Percentiles rank a stretch among this genome's conserved stretches.
Conservation (phyloP, 495 filamentous ascomycete species). For the Neohortaea acidophila region DNA sequence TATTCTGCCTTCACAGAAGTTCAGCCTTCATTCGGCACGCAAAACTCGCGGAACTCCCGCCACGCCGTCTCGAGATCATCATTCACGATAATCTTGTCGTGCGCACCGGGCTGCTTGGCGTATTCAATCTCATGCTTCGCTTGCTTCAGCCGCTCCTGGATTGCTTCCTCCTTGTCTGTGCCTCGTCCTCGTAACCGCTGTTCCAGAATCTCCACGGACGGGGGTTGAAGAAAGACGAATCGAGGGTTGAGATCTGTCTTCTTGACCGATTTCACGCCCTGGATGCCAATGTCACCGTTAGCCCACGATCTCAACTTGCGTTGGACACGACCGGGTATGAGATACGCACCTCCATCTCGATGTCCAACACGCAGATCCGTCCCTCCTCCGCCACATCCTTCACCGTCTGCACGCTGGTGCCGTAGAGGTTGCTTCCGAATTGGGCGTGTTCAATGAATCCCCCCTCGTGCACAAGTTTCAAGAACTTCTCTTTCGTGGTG, state of each 20-base stretch:
- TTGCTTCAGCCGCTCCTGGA: slow-evolving; percentile 60
- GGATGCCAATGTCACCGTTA: no score
- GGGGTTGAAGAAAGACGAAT: slow-evolving; percentile 75
- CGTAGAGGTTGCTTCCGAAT: slow-evolving; percentile 81
- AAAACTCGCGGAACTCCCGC: slow-evolving; percentile 38
- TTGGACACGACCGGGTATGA: not conserved
- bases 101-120: slow-evolving; percentile 49
- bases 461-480: slow-evolving; percentile 46
- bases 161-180: slow-evolving; percentile 65
- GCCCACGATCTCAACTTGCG: no score
- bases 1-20: no score
- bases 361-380: slow-evolving; percentile 58
- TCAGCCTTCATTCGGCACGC: slow-evolving; percentile 6
- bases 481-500: slow-evolving; percentile 51
- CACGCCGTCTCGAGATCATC: slow-evolving; percentile 77
- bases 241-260: slow-evolving; percentile 57
- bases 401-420: slow-evolving; percentile 64
- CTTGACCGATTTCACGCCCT: slow-evolving; percentile 88
- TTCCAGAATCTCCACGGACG: slow-evolving; percentile 59
- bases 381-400: slow-evolving; percentile 56
- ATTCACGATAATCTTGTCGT: slow-evolving; percentile 81
- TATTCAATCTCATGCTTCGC: slow-evolving; percentile 73
- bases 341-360: slow-evolving; percentile 76
- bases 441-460: slow-evolving; percentile 82
- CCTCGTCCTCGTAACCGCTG: slow-evolving; percentile 60